Evolutionary conservation across 169 alveolate species (phyloP), one percentile per base, ranked within the genome.

Genomic region (Plasmodium billcollinsi): DNA sequence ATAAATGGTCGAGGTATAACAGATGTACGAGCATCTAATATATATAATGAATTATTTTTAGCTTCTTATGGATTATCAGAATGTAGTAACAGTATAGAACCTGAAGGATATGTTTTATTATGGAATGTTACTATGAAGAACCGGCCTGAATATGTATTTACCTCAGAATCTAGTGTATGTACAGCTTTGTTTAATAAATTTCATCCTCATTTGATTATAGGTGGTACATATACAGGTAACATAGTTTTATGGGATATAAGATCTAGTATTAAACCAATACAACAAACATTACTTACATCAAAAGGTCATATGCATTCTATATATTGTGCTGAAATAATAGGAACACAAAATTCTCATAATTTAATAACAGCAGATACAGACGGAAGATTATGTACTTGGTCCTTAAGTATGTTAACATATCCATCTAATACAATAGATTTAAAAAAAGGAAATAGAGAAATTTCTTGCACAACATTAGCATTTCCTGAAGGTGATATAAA

Each of bases 301-400:
- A 93, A 93, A 65, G 97, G 98, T 0, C 98, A 96, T 88, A 74
- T 95, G 12, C 93, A 95, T 88, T 97, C 98, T 56, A 95, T 97
- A 18, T 94, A 93, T 56, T 90, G 97, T 52, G 89, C 97, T 50
- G 97, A 96, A 43, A 94, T 97, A 33, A 96, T 96, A 14, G 99
- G 99, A 9, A 94, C 99, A 33, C 85, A 95, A 75, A 96, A 96
- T 93, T 96, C 98, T 12, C 96, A 97, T 76, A 97, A 96, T 88
- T 92, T 97, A 47, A 92, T 97, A 29, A 93, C 97, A 24, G 94
- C 95, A 6, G 96, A 97, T 33, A 96, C 95, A 26, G 97, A 97
- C 92, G 98, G 99, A 2, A 93, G 94, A 29, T 74, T 96, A n/a
- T 97, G 99, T 67, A 88, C 91, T 24, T 97, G 99, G 99, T 95